Percentiles rank a stretch among this genome's conserved stretches.
These are phyloP conservation scores for Ramaria sp. DNA, from an alignment of 768 basidiomycete species.

Conservation along the genomic window DNA sequence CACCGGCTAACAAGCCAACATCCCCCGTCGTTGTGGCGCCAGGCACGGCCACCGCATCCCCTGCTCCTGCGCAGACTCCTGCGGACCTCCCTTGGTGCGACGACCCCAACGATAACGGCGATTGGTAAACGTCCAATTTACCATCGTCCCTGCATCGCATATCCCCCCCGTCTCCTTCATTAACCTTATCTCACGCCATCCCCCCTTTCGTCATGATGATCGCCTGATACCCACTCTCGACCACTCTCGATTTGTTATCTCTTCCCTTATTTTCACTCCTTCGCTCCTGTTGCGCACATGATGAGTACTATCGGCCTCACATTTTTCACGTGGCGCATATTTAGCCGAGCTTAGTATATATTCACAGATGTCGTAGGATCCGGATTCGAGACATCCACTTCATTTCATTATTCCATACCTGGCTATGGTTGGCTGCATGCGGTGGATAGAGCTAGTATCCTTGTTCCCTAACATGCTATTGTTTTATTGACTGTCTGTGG, in stretches of 20 bases:
- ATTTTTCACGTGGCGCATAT: background rate
- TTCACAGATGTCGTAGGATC: too few species aligned
- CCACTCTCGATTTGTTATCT: background rate
- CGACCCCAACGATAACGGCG: constrained; percentile 22
- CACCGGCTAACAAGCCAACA: constrained; percentile 18
- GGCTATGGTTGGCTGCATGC: too few species aligned
- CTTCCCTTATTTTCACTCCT: background rate
- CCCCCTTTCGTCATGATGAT: background rate
- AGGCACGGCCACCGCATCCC: constrained; percentile 14
- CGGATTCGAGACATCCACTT: too few species aligned
- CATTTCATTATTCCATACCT: too few species aligned
- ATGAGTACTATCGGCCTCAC: background rate
- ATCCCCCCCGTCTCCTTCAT: background rate
- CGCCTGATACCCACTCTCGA: background rate
- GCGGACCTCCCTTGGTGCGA: constrained; percentile 42
- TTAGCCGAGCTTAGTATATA: too few species aligned
- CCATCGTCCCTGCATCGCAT: background rate
- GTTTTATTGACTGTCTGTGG: too few species aligned
- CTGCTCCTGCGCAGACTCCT: constrained; percentile 14
- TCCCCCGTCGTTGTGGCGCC: constrained; percentile 9
- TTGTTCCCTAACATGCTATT: too few species aligned
- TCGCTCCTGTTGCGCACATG: background rate
- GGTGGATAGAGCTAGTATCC: too few species aligned
- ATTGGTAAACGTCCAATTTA: background rate
- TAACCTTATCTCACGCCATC: background rate